These are phyloP conservation scores for Podaxis sp. DNA, from an alignment of 768 basidiomycete genomes.

Conservation along the genomic window DNA sequence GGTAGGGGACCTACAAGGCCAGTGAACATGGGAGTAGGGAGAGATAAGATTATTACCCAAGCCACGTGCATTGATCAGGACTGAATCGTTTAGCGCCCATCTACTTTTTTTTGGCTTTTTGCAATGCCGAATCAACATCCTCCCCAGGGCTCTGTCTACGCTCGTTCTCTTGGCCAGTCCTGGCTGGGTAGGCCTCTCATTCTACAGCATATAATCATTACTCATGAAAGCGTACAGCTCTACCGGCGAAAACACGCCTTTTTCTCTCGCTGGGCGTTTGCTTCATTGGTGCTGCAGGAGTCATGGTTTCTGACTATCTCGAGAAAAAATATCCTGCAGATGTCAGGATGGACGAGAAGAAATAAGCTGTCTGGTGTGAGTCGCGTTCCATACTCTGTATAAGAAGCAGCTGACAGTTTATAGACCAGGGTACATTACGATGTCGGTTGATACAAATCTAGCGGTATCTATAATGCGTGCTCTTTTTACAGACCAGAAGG, in stretches of 20 bases:
- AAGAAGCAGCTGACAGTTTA: neutral
- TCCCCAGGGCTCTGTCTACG: neutral
- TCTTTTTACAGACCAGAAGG: neutral
- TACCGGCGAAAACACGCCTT: slow-evolving; percentile 51
- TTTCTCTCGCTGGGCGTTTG: slow-evolving; percentile 46
- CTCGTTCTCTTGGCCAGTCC: slow-evolving; percentile 31
- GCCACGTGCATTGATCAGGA: neutral
- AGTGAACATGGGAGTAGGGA: slow-evolving; percentile 56
- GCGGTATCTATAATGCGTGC: neutral
- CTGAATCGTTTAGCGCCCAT: neutral
- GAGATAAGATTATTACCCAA: slow-evolving; percentile 2
- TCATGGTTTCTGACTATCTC: slow-evolving; percentile 46
- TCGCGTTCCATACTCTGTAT: neutral
- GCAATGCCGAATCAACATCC: neutral
- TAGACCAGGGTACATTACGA: slow-evolving; percentile 2
- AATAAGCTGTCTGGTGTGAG: neutral
- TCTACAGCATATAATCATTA: slow-evolving; percentile 10
- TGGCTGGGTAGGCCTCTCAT: slow-evolving; percentile 27
- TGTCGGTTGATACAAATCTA: neutral
- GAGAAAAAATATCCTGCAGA: slow-evolving; percentile 34
- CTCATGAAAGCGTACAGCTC: slow-evolving; percentile 29
- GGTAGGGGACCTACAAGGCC: slow-evolving; percentile 53
- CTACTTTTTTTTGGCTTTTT: neutral
- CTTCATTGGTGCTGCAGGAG: slow-evolving; percentile 40
- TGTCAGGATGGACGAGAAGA: neutral